Evolutionary conservation across 495 filamentous ascomycete species (phyloP).

Genomic region (Annulohypoxylon bovei): DNA sequence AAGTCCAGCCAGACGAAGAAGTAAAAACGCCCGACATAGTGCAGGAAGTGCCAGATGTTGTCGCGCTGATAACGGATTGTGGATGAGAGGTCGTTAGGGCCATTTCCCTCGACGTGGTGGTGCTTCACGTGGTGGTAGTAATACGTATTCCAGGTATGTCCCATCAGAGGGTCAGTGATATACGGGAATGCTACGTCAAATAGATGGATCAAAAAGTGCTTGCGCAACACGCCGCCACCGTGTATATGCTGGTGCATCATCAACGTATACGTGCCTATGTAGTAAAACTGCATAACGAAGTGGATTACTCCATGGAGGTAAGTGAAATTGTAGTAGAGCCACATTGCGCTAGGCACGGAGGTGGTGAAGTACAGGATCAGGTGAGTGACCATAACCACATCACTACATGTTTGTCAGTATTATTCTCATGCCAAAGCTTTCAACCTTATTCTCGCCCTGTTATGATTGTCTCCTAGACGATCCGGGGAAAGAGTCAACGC

Average conservation of each 20-base stretch:
- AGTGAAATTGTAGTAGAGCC: constrained; percentile 70
- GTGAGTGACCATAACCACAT: constrained; percentile 82
- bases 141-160: constrained; percentile 85
- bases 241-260: constrained; percentile 89
- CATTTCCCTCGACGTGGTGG: constrained; percentile 85
- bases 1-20: constrained; percentile 78
- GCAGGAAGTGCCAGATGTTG: constrained; percentile 66
- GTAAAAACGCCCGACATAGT: constrained; percentile 77
- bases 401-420: constrained; percentile 52
- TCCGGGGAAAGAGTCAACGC: not conserved
- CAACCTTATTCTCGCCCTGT: too few species aligned
- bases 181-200: constrained; percentile 76
- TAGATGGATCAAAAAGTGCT: constrained; percentile 31
- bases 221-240: constrained; percentile 71
- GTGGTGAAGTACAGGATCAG: constrained; percentile 75
- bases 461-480: not conserved
- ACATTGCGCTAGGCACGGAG: constrained; percentile 71
- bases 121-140: constrained; percentile 88
- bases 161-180: constrained; percentile 76
- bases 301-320: constrained; percentile 73
- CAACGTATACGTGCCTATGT: constrained; percentile 76
- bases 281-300: constrained; percentile 67
- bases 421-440: not conserved
- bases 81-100: constrained; percentile 76
- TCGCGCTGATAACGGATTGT: constrained; percentile 83